Evolutionary conservation across 2,329 filamentous ascomycete species (phyloP).

Genomic region (Seiridium unicorne): DNA sequence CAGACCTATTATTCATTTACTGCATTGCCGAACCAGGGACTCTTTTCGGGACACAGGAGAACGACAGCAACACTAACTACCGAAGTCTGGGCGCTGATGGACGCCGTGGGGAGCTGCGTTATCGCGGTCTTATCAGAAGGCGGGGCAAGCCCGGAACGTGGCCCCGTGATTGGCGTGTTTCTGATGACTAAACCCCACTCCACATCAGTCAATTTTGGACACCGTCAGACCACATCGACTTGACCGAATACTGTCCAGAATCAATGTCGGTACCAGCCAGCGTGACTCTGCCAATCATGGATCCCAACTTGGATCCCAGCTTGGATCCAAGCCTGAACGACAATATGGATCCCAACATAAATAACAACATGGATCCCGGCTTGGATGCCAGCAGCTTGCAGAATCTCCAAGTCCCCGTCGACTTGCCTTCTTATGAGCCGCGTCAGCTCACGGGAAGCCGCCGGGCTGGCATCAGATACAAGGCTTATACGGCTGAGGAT

Average conservation of each 20-base stretch:
- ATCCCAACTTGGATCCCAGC: not conserved
- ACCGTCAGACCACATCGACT: slow-evolving; percentile 1
- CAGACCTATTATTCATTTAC: no score
- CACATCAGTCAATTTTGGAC: not conserved
- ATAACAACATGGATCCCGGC: not conserved
- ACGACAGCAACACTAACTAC: no score
- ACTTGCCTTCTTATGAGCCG: slow-evolving; percentile 1
- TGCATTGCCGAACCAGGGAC: no score
- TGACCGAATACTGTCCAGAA: slow-evolving; percentile 6
- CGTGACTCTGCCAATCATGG: not conserved
- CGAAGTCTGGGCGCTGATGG: no score
- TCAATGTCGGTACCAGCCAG: not conserved
- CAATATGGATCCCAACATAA: not conserved
- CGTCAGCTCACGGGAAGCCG: slow-evolving; percentile 8
- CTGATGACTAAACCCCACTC: not conserved
- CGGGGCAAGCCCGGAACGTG: not conserved
- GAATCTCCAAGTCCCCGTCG: not conserved
- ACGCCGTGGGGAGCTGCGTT: no score
- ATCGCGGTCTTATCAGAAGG: no score
- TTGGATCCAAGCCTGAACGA: not conserved
- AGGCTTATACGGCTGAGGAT: slow-evolving; percentile 19
- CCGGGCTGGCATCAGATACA: slow-evolving; percentile 19
- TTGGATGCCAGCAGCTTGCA: not conserved
- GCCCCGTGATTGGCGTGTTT: not conserved
- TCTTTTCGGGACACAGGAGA: no score